Conservation (phyloP, 78 protist genomes). For the Dictyostelium intermedium region DNA sequence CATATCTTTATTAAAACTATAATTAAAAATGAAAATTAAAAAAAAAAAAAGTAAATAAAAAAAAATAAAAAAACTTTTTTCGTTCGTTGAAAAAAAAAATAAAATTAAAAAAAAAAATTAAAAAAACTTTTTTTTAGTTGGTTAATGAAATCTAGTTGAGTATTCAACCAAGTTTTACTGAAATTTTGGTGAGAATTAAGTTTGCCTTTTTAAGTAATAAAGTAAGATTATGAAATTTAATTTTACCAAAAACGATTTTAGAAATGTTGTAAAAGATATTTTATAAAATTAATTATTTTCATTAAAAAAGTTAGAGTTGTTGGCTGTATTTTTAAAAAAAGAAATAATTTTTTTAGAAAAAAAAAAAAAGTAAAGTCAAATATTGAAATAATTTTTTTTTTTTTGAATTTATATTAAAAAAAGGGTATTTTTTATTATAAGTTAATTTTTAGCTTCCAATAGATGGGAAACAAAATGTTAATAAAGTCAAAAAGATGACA, state of each 20-base stretch:
- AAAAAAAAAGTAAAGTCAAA: not conserved
- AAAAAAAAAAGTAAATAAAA: not conserved
- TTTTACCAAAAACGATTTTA: too few species aligned
- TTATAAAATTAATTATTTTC: too few species aligned
- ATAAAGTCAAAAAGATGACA: not conserved
- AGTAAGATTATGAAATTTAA: too few species aligned
- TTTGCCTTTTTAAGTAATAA: too few species aligned
- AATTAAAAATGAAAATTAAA: not conserved
- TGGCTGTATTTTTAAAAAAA: too few species aligned
- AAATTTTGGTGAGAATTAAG: not conserved
- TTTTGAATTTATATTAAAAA: not conserved
- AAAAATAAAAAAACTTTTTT: not conserved
- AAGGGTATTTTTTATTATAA: slow-evolving; percentile 7
- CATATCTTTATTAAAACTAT: not conserved
- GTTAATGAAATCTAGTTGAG: not conserved
- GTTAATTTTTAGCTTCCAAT: slow-evolving; percentile 8
- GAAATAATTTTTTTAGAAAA: not conserved
- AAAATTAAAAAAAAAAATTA: not conserved
- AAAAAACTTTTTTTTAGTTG: not conserved
- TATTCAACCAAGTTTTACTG: not conserved
- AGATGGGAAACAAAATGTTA: not conserved
- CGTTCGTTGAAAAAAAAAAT: not conserved
- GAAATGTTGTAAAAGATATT: too few species aligned
- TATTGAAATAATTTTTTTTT: not conserved
- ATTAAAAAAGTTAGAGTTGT: too few species aligned